phyloP scores from a whole-genome alignment of 2,329 filamentous ascomycete genomes.

The Phyllosticta citrichinensis region DNA sequence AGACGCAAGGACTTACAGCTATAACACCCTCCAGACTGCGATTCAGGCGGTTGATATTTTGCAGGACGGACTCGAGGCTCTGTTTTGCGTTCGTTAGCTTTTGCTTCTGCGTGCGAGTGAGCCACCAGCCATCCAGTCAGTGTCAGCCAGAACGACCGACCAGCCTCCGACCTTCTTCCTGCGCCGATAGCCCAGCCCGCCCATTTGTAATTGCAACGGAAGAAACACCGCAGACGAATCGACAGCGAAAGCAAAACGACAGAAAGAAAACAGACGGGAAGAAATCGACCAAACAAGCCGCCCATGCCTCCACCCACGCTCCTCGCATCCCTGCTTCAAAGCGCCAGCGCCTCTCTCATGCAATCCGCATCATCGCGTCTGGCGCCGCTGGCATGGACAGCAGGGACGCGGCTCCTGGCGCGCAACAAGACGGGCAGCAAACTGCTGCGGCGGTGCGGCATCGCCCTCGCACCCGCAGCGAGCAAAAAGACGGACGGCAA shows the following conservation, averaged over 20 bases:
- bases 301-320: not conserved
- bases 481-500: slow-evolving; percentile 27
- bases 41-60: slow-evolving; percentile 94
- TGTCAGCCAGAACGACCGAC: not conserved
- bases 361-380: not conserved
- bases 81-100: not conserved
- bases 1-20: slow-evolving; percentile 46
- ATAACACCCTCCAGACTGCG: slow-evolving; percentile 85
- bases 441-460: not conserved
- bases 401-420: not conserved
- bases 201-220: no score
- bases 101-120: not conserved
- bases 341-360: not conserved
- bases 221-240: no score
- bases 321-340: not conserved
- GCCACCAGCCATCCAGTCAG: no score
- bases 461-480: slow-evolving; percentile 24
- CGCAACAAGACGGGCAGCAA: not conserved
- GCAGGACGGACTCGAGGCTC: slow-evolving; percentile 73
- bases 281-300: not conserved
- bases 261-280: not conserved
- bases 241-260: no score
- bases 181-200: no score
- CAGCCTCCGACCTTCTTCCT: not conserved
- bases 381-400: not conserved